Evolutionary conservation across 2,329 filamentous ascomycete species (phyloP), one percentile per base, ranked within the genome.

Genomic region (Hypoxylon rubiginosum): DNA sequence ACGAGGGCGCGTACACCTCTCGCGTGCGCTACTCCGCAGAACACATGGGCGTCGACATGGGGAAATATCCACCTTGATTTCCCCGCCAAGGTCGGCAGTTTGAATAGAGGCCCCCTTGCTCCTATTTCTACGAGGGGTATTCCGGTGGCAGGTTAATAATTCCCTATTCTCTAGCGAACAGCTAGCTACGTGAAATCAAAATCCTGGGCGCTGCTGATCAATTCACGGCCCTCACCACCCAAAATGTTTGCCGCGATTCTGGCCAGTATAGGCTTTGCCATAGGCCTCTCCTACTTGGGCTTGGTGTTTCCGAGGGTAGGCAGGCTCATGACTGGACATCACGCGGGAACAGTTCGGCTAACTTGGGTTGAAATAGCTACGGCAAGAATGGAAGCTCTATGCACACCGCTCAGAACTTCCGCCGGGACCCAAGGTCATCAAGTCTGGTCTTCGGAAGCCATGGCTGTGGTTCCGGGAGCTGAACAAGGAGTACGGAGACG

Each of bases 391-490:
- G 77, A 78, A 77, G 26, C 72, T 82, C n/a, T 77, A 76, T 54
- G 74, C 78, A 0, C 77, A 80, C 28, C 78, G 80, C 21, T 74
- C 74, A 1, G 71, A 79, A 19, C 79, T 82, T 0, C 80, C 80
- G 0, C 80, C 80, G 0, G 79, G 80, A 0, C 80, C 80, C 15
- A 76, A 75, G n/a, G 63, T 59, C 0, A 70, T 81, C 65, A 79
- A 73, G 46, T 79, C 79, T 0, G 80, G 80, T 15, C 72, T 81
- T 13, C 69, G 68, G 0, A 81, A 81, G 45, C 80, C 80, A 17
- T 82, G 80, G 80, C 64, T 81, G 0, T 82, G 80, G 80, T 82
- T 82, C 46, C 77, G 77, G 34, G 74, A 81, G 57, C 73, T 82
- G 1, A 76, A 75, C 52, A 64, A 76, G 8, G 67, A 81, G 49